These are phyloP conservation scores for Tetracladium marchalianum DNA, from an alignment of 495 filamentous ascomycete genomes.

Conservation along the genomic window DNA sequence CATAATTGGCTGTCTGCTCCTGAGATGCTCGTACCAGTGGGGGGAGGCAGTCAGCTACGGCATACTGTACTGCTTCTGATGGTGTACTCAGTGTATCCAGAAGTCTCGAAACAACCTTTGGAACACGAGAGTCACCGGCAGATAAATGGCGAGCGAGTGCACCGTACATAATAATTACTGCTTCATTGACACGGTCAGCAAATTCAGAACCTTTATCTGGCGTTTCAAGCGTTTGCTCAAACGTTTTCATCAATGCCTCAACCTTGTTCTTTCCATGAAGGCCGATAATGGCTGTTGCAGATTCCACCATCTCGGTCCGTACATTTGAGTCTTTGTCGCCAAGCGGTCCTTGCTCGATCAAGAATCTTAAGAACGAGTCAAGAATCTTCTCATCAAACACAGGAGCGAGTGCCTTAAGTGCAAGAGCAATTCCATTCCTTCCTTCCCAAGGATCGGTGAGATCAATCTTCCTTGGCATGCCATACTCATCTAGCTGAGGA, in stretches of 20 bases:
- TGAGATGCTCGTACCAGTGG: constrained; percentile 73
- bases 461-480: constrained; percentile 82
- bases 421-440: constrained; percentile 76
- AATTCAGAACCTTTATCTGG: constrained; percentile 69
- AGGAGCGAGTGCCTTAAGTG: constrained; percentile 69
- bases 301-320: constrained; percentile 84
- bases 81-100: constrained; percentile 83
- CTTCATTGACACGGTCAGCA: constrained; percentile 85
- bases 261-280: constrained; percentile 68
- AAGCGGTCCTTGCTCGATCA: constrained; percentile 76
- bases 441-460: constrained; percentile 81
- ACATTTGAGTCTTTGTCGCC: constrained; percentile 70
- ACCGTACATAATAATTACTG: constrained; percentile 93
- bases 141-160: constrained; percentile 82
- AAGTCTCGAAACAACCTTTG: constrained; percentile 73
- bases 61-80: constrained; percentile 95
- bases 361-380: constrained; percentile 68
- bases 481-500: constrained; percentile 79
- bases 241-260: constrained; percentile 83
- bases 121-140: constrained; percentile 71
- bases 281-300: constrained; percentile 71
- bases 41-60: constrained; percentile 86
- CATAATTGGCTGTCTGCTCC: constrained; percentile 67
- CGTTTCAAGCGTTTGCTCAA: constrained; percentile 73
- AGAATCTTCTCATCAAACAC: constrained; percentile 58